phyloP scores from a whole-genome alignment of 352 stramenopile species.

The Globisporangium perplexum region DNA sequence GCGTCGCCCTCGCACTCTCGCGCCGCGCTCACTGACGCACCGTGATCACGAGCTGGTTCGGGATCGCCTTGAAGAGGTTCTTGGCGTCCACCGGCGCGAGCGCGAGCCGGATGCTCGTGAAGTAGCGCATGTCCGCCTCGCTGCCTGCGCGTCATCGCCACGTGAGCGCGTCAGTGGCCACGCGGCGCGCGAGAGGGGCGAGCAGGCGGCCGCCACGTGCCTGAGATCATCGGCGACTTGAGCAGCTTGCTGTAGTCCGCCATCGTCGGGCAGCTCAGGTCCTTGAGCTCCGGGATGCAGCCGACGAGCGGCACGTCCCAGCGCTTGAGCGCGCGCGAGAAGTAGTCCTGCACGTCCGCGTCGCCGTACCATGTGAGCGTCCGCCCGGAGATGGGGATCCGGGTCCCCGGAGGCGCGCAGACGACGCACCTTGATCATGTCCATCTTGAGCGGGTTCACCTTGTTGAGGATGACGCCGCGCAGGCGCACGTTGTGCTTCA shows the following conservation, averaged over 20 bases:
- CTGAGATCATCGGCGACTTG: constrained; percentile 75
- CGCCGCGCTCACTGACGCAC: constrained; percentile 25
- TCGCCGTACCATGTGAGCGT: no score
- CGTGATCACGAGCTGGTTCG: constrained; percentile 84
- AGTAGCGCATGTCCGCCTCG: constrained; percentile 74
- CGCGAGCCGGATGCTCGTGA: constrained; percentile 77
- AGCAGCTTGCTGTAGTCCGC: constrained; percentile 85
- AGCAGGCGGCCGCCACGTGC: constrained; percentile 10
- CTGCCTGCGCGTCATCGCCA: constrained; percentile 22
- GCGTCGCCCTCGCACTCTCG: not conserved
- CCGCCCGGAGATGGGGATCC: no score
- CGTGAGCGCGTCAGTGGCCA: constrained; percentile 1
- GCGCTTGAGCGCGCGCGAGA: constrained; percentile 82
- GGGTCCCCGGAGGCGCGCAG: no score
- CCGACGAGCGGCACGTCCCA: constrained; percentile 87
- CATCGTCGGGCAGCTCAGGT: constrained; percentile 81
- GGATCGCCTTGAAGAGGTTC: constrained; percentile 83
- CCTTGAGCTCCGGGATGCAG: constrained; percentile 82
- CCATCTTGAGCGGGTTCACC: constrained; percentile 84
- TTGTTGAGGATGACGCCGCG: constrained; percentile 86
- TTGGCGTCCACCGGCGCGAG: constrained; percentile 67
- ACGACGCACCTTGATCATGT: constrained; percentile 92
- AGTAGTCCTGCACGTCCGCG: constrained; percentile 91
- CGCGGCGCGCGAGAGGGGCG: no score
- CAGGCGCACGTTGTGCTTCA: constrained; percentile 70